Base-by-base conservation (phyloP, 768 basidiomycete genomes). In the Amanita inopinata region DNA sequence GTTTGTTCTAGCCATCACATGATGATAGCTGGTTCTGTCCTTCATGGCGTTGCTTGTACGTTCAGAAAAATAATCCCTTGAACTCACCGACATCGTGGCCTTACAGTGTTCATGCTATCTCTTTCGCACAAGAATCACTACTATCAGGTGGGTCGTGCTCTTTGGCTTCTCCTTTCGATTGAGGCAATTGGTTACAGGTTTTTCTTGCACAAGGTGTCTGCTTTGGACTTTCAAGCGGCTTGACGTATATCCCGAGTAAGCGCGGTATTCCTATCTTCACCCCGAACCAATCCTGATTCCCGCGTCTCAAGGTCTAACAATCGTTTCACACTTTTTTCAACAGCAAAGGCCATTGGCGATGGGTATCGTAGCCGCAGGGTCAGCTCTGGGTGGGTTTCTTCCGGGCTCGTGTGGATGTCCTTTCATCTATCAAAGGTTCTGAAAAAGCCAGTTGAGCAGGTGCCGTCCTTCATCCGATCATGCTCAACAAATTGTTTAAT, bases 311-410 rank as follows among this genome's bases (percentile, higher is more conserved):
- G 65, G 61, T 22, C 55, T 74, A 48, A 67, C 65, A 11, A 61
- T 78, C 27, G 56, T 72, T 3, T 67, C 70, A 8, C 77, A 79
- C 46, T 70, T 73, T 51, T 81, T 78, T 56, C 57, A 66, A 20
- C 59, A 53, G 18, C 63, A 64, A 19, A 64, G 69, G 9, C 57
- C 69, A 4, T 53, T 77, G 27, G 76, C 72, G 0, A 73, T 77
- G 46, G 72, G 77, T 11, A 59, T 80, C 32, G 72, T 61, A 4
- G 51, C 56, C 9, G 52, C 60, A 2, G 62, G 61, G 9, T 51
- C 61, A 30, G 58, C 61, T 6, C 49, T 62, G 25, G 61, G 61
- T 61, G 40, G n/a, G n/a, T n/a, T n/a, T n/a, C n/a, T n/a, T n/a
- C n/a, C n/a, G n/a, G n/a, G n/a, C n/a, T n/a, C 23, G 47, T 44